A percentile compares a stretch with the other conserved stretches of the same genome.
phyloP scores from a whole-genome alignment of 306 rosid genomes.

The Dicorynia guianensis region DNA sequence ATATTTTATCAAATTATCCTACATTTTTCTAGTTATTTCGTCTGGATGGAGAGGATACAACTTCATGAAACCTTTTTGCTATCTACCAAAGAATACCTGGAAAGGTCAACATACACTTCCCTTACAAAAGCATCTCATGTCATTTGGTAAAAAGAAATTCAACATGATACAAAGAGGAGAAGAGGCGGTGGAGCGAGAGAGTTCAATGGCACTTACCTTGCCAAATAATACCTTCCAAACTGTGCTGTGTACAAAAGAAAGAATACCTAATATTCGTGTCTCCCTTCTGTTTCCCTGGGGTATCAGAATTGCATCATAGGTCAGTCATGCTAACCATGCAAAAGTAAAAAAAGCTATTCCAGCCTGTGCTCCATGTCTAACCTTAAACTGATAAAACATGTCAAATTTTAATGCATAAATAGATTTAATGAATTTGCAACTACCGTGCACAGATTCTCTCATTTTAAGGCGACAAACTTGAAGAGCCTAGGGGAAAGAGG shows the following conservation, averaged over 20 bases:
- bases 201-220: slow-evolving; percentile 62
- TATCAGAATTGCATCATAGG: slow-evolving; percentile 38
- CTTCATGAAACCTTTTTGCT: slow-evolving; percentile 8
- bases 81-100: slow-evolving; percentile 5
- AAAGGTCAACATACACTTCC: neutral
- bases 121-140: slow-evolving; percentile 29
- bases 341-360: slow-evolving; percentile 20
- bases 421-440: slow-evolving; percentile 8
- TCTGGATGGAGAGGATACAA: neutral
- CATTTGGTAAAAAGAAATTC: slow-evolving; percentile 13
- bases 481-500: slow-evolving; percentile 9
- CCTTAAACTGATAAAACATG: neutral
- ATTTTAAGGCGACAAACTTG: neutral
- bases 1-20: slow-evolving; percentile 13
- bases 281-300: slow-evolving; percentile 97
- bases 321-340: slow-evolving; percentile 21
- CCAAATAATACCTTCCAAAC: slow-evolving; percentile 99
- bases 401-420: slow-evolving; percentile 6
- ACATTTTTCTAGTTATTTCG: neutral
- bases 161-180: neutral
- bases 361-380: slow-evolving; percentile 9
- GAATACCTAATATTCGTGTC: slow-evolving; percentile 86
- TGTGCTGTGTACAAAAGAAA: slow-evolving; percentile 95
- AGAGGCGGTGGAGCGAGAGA: neutral
- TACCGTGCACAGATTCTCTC: slow-evolving; percentile 9